phyloP scores from a whole-genome alignment of 106 monocot genomes.

The Apostasia ramifera region DNA sequence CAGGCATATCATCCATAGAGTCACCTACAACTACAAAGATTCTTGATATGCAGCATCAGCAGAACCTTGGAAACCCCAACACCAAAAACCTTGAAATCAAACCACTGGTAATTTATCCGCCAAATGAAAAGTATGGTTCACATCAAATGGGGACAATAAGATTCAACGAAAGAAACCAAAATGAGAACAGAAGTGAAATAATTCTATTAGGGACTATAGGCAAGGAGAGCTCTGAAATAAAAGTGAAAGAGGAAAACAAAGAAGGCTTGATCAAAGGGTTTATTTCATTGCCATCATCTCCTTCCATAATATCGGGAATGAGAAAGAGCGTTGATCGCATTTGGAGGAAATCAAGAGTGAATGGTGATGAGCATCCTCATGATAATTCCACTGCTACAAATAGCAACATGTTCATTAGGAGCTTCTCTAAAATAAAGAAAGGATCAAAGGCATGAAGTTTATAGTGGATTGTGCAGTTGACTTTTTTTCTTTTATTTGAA shows the following conservation, averaged over 20 bases:
- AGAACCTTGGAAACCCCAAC: slow-evolving; percentile 11
- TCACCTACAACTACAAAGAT: slow-evolving; percentile 5
- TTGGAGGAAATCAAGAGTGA: slow-evolving; percentile 44
- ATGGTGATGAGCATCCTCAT: slow-evolving; percentile 13
- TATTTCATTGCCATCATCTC: slow-evolving; percentile 50
- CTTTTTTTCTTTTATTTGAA: too few relatives aligned
- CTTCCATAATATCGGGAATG: slow-evolving; percentile 44
- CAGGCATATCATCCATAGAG: slow-evolving; percentile 4
- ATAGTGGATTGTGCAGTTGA: not conserved
- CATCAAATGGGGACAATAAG: not conserved
- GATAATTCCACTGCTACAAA: not conserved
- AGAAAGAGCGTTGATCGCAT: slow-evolving; percentile 53
- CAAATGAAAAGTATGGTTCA: not conserved
- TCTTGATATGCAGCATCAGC: not conserved
- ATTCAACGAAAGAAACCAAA: not conserved
- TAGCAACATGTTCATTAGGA: not conserved
- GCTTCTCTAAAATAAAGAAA: not conserved
- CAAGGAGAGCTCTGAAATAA: slow-evolving; percentile 27
- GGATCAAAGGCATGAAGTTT: not conserved
- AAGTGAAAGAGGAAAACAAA: slow-evolving; percentile 23
- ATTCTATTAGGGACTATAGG: not conserved
- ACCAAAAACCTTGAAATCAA: slow-evolving; percentile 15
- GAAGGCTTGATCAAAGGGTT: slow-evolving; percentile 26
- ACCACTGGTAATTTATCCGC: not conserved
- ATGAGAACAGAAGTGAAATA: not conserved